These are phyloP conservation scores for Hypoxylon sp. DNA, from an alignment of 2,329 filamentous ascomycete species.

Conservation along the genomic window DNA sequence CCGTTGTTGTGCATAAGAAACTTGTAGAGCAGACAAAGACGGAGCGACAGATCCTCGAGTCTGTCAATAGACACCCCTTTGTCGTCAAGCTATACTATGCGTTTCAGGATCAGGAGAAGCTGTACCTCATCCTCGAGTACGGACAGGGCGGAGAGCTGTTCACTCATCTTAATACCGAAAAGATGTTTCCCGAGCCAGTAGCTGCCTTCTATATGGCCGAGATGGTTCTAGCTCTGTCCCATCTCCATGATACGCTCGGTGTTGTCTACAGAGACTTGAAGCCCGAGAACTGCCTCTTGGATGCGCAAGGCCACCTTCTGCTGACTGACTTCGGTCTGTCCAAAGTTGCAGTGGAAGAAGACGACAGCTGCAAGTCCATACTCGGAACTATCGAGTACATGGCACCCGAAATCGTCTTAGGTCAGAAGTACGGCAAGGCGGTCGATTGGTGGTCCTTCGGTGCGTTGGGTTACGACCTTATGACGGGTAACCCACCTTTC, in stretches of 20 bases:
- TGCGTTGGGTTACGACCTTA: conserved; percentile 89
- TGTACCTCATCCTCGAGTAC: conserved; percentile 98
- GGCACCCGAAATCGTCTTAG: conserved; percentile 94
- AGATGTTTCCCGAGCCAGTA: conserved; percentile 92
- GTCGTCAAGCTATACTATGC: conserved; percentile 98
- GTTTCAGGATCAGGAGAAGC: conserved; percentile 97
- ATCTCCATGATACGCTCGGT: conserved; percentile 91
- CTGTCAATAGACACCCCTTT: conserved; percentile 95
- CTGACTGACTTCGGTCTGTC: conserved; percentile 97
- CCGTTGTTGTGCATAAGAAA: conserved; percentile 93
- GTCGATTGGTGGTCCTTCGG: conserved; percentile 99
- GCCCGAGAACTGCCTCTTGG: conserved; percentile 96
- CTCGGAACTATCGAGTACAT: conserved; percentile 98
- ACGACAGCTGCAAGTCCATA: conserved; percentile 83
- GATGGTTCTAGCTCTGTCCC: conserved; percentile 93
- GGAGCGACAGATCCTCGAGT: conserved; percentile 93
- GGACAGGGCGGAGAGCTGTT: conserved; percentile 97
- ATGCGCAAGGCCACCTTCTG: conserved; percentile 90
- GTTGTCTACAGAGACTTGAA: conserved; percentile 98
- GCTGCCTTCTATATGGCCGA: conserved; percentile 99
- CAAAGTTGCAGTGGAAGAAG: conserved; percentile 87
- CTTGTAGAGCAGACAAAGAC: conserved; percentile 98
- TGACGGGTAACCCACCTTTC: conserved; percentile 94
- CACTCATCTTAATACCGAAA: conserved; percentile 91
- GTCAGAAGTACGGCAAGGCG: conserved; percentile 90